Base-by-base conservation (phyloP, 83 land plant genomes). In the Isoetes engelmannii region DNA sequence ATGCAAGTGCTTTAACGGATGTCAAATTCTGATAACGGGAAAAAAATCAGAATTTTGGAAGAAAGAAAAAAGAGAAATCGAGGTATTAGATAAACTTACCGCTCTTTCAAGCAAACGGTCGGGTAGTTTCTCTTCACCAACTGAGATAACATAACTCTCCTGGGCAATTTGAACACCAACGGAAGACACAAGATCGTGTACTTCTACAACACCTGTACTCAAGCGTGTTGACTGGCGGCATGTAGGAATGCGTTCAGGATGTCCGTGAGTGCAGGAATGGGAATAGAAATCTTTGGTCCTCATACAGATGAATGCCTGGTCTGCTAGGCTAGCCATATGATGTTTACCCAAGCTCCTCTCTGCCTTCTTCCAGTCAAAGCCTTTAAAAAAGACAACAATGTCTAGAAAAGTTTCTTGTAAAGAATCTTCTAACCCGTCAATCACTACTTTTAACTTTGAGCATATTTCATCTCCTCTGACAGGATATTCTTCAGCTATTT, bases 401-500 rank as follows among this genome's bases (percentile, higher is more conserved):
- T 59, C 62, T 42, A 59, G 62, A 37, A 59, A 59, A 7, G 62
- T 42, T 42, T 59, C 62, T 42, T 59, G 62, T 1, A 59, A 59
- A 18, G 18, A 12, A 1, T 9, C 9, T 8, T 59, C 62, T 9
- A 59, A 7, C 12, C 62, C 62, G 19, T 59, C 62, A 37, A 18
- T 3, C 8, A 59, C 28, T 42, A 59, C 62, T 42, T 59, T 59
- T 9, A 59, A 3, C 62, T 59, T 59, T 18, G 62, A 59, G 62
- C 62, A 59, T 59, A 59, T 59, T 42, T 59, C 62, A 37, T 59
- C 62, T 8, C 28, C 62, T 18, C 62, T 18, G 9, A 59, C 62
- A 12, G 18, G 62, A 37, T 19, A 59, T 42, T 59, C 62, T 42
- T 59, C 28, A 7, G 62, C 62, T 7, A 59, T 18, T 19, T 59